Conservation (phyloP, 2,329 filamentous ascomycete genomes). For the Diaporthe ilicicola region DNA sequence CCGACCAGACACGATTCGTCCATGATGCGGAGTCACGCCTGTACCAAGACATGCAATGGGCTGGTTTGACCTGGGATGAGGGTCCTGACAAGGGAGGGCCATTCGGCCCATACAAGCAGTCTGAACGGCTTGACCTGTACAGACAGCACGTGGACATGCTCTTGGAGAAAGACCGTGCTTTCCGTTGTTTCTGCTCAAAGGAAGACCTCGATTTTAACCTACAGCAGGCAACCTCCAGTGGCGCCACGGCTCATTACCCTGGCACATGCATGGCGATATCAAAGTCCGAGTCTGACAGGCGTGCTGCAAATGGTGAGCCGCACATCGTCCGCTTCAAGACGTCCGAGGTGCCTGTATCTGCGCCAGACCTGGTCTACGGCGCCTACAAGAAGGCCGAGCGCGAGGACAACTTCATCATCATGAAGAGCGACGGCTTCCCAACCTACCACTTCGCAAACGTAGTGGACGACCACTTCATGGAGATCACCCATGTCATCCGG, state of each 20-base stretch:
- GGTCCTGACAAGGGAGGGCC: constrained; percentile 84
- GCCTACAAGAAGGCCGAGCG: constrained; percentile 62
- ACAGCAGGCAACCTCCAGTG: constrained; percentile 47
- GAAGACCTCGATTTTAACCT: constrained; percentile 65
- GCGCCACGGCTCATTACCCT: constrained; percentile 56
- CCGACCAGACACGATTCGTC: constrained; percentile 88
- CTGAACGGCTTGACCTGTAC: constrained; percentile 80
- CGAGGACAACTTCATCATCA: constrained; percentile 84
- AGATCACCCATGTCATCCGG: constrained; percentile 93
- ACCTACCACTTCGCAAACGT: constrained; percentile 99
- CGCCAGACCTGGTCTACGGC: constrained; percentile 84
- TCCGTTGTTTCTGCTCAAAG: constrained; percentile 89
- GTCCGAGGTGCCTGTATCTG: constrained; percentile 68
- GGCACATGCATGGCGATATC: constrained; percentile 77
- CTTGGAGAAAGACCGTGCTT: constrained; percentile 77
- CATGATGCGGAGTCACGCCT: constrained; percentile 80
- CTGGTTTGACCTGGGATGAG: constrained; percentile 93
- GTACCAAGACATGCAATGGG: constrained; percentile 85
- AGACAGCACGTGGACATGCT: constrained; percentile 74
- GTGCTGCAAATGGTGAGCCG: constrained; percentile 72
- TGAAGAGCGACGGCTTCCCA: constrained; percentile 91
- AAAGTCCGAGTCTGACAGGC: constrained; percentile 72
- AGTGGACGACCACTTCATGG: constrained; percentile 94
- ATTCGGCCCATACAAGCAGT: constrained; percentile 89
- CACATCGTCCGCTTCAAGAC: constrained; percentile 82